Evolutionary conservation across 2,329 filamentous ascomycete species (phyloP).

Genomic region (Sclerotinia nivalis): DNA sequence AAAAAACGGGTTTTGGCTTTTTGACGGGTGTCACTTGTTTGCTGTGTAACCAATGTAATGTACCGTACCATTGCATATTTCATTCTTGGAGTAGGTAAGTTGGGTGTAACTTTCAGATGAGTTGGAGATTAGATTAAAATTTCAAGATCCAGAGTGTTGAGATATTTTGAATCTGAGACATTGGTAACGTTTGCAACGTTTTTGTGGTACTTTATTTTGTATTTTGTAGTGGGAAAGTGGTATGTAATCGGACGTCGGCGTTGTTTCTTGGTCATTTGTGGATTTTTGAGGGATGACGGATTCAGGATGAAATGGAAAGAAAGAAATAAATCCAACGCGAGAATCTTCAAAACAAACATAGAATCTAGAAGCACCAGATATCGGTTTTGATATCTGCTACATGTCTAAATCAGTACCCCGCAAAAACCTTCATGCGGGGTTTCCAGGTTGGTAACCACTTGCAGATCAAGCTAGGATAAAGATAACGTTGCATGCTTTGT

Average conservation of each 20-base stretch:
- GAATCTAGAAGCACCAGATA: not conserved
- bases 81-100: not conserved
- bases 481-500: slow-evolving; percentile 14
- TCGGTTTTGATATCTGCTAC: not conserved
- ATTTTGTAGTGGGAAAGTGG: not conserved
- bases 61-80: no score
- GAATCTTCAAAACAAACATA: not conserved
- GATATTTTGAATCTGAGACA: not conserved
- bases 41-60: not conserved
- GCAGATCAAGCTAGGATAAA: slow-evolving; percentile 3
- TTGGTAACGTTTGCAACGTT: not conserved
- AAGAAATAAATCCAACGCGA: no score
- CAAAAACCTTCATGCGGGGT: slow-evolving; percentile 4
- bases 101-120: not conserved
- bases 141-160: no score
- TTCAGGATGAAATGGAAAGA: not conserved
- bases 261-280: not conserved
- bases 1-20: not conserved
- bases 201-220: not conserved
- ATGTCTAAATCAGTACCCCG: not conserved
- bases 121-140: not conserved
- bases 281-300: not conserved
- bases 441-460: not conserved
- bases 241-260: not conserved
- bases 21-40: slow-evolving; percentile 9